Conservation (phyloP, 352 stramenopile genomes). For the Globisporangium orthogonon region DNA sequence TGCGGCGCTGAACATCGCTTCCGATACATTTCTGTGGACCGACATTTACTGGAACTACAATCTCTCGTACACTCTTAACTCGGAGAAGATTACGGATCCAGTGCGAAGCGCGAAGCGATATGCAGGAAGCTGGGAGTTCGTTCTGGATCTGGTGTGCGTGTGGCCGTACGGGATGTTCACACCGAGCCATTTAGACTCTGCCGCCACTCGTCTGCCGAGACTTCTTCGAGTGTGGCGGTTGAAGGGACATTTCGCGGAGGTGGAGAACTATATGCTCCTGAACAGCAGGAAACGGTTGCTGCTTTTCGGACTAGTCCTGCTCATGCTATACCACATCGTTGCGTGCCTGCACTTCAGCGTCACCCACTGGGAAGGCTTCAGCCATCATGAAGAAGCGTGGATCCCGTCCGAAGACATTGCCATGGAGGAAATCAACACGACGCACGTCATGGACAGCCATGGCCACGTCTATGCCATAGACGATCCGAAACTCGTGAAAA, state of each 20-base stretch:
- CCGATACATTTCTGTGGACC: conserved; percentile 31
- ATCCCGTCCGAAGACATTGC: conserved; percentile 40
- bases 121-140: conserved; percentile 20
- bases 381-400: conserved; percentile 30
- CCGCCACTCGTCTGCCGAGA: conserved; percentile 22
- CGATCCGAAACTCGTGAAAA: conserved; percentile 18
- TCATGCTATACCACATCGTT: conserved; percentile 52
- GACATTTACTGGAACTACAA: conserved; percentile 47
- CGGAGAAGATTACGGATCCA: conserved; percentile 36
- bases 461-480: conserved; percentile 15
- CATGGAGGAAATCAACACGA: conserved; percentile 26
- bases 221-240: conserved; percentile 31
- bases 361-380: conserved; percentile 39
- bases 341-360: conserved; percentile 46
- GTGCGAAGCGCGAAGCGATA: conserved; percentile 31
- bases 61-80: conserved; percentile 39
- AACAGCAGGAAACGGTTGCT: conserved; percentile 32
- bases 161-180: conserved; percentile 36
- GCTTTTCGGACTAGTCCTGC: conserved; percentile 27
- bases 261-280: conserved; percentile 30
- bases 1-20: conserved; percentile 21
- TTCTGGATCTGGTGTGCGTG: conserved; percentile 24
- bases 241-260: conserved; percentile 27
- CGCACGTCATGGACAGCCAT: conserved; percentile 22
- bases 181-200: conserved; percentile 12